Evolutionary conservation across 768 basidiomycete species (phyloP), one percentile per base, ranked within the genome.

Genomic region (Cystofilobasidium bisporidii): DNA sequence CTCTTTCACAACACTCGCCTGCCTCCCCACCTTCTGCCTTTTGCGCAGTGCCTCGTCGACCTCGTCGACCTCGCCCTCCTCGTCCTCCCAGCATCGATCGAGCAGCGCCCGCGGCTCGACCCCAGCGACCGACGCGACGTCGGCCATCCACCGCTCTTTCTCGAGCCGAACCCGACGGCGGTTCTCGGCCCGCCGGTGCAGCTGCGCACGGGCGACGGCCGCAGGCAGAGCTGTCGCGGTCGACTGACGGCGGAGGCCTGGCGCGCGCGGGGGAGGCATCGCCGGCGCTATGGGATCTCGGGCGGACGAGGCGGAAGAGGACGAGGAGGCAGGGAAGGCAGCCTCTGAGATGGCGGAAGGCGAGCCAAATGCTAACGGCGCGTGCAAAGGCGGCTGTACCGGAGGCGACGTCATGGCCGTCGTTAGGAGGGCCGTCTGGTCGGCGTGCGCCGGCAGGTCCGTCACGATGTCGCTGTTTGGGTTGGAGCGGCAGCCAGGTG

Each of bases 1-100:
- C 86, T 87, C 88, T 65, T 79, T 79, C 30, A 81, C 76, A 20
- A 72, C 81, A 4, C 17, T 43, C 10, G 8, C 43, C 26, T 20
- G 45, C 47, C 63, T 33, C 12, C 59, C 68, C 11, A 6, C 40
- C 22, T 57, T 17, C 59, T 61, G 64, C 36, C 26, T 47, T 22
- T 56, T n/a, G 36, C 41, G 24, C 18, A 68, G 41, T 43, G 45
- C 60, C 63, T 48, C 38, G 26, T 69, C 68, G 38, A 48, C 68
- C 12, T 30, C 57, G 26, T 64, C 57, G 11, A 43, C 58, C 26
- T 26, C 41, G 38, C 15, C 59, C 5, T 60, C 68, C 0, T 69
- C 68, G 12, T 64, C 68, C 45, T 64, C 63, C 59, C 63, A 57
- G 41, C 36, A 30, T 3, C 59, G 24, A 15, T 64, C 63, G 8